phyloP scores from a whole-genome alignment of 176 grass and related monocot genomes.

The Oropetium thomaeum region DNA sequence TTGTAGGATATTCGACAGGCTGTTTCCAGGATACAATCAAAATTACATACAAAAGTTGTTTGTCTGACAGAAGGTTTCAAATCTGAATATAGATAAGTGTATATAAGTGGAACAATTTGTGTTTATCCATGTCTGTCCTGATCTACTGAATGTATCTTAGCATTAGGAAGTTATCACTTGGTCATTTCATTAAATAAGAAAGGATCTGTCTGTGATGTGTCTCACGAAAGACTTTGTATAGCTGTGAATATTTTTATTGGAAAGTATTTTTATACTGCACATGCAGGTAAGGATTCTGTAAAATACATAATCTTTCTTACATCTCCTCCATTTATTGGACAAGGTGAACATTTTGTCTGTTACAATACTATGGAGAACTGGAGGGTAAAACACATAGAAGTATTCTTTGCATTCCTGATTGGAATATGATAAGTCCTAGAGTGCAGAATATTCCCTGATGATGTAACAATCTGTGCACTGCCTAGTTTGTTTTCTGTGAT shows the following conservation, averaged over 20 bases:
- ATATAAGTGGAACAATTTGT: conserved; percentile 29
- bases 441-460: conserved; percentile 17
- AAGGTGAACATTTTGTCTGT: background rate
- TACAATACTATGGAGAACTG: conserved; percentile 14
- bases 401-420: background rate
- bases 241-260: conserved; percentile 12
- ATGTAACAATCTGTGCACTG: conserved; percentile 4
- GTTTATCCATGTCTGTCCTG: conserved; percentile 26
- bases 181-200: background rate
- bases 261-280: background rate
- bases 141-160: conserved; percentile 32
- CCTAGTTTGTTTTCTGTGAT: background rate
- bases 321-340: conserved; percentile 19
- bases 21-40: conserved; percentile 69
- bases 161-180: conserved; percentile 32
- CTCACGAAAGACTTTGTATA: conserved; percentile 34
- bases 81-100: conserved; percentile 62
- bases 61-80: conserved; percentile 94
- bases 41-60: conserved; percentile 68
- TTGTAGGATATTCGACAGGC: conserved; percentile 83
- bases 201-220: conserved; percentile 27
- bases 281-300: background rate
- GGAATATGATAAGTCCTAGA: background rate
- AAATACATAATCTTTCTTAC: background rate
- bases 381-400: conserved; percentile 11